Evolutionary conservation across 768 basidiomycete species (phyloP).

Genomic region (Crucibulum laeve): DNA sequence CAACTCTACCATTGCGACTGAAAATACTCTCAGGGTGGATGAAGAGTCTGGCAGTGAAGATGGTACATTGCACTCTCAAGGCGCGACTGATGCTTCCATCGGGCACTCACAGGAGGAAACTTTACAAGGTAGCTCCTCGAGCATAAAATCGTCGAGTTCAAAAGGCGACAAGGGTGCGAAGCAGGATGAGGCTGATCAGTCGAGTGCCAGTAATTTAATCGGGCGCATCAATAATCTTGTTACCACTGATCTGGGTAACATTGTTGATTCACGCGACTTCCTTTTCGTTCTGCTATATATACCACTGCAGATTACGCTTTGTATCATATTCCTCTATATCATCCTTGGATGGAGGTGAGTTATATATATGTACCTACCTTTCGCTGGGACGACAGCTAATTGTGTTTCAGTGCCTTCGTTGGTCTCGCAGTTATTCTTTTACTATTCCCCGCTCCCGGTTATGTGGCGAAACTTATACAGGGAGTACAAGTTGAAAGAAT

Average conservation of each 20-base stretch:
- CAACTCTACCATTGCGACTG: conserved; percentile 3
- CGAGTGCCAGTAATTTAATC: conserved; percentile 40
- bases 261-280: conserved; percentile 33
- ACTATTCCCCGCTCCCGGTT: conserved; percentile 56
- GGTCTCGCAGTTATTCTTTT: conserved; percentile 51
- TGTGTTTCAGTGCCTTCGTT: conserved; percentile 43
- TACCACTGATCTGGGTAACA: conserved; percentile 54
- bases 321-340: conserved; percentile 38
- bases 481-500: conserved; percentile 44
- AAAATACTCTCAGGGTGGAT: not conserved
- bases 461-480: conserved; percentile 48
- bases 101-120: not conserved
- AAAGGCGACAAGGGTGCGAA: conserved; percentile 1
- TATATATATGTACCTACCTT: conserved; percentile 10
- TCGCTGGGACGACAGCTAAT: conserved; percentile 6
- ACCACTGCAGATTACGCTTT: conserved; percentile 35
- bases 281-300: conserved; percentile 30
- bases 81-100: conserved; percentile 6
- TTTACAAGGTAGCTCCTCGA: conserved; percentile 4
- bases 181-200: not conserved
- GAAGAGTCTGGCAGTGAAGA: conserved; percentile 5
- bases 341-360: conserved; percentile 46
- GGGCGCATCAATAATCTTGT: conserved; percentile 80
- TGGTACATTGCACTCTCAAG: conserved; percentile 14
- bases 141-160: conserved; percentile 7